Conservation (phyloP, 2,329 filamentous ascomycete species). For the Trichoderma afroharzianum region DNA sequence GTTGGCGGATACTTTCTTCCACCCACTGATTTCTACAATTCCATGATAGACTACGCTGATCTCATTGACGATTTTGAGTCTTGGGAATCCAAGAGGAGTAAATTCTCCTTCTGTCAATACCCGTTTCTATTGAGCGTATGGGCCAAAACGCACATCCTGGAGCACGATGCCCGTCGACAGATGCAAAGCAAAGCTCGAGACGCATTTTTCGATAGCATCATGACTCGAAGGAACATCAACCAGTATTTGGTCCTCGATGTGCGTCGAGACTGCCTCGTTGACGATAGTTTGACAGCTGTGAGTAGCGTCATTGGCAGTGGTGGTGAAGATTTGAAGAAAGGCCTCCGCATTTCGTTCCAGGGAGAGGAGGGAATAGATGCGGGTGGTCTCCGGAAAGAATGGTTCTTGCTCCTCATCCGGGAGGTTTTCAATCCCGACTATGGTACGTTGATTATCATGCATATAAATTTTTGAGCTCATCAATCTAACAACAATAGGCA, state of each 20-base stretch:
- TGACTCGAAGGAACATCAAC: slow-evolving; percentile 68
- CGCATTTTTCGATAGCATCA: slow-evolving; percentile 86
- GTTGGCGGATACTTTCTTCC: slow-evolving; percentile 64
- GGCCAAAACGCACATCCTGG: slow-evolving; percentile 86
- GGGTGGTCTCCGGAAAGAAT: slow-evolving; percentile 86
- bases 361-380: slow-evolving; percentile 91
- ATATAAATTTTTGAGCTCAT: not conserved
- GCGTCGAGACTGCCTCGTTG: slow-evolving; percentile 78
- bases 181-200: slow-evolving; percentile 87
- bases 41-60: slow-evolving; percentile 80
- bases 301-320: slow-evolving; percentile 79
- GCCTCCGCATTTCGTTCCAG: slow-evolving; percentile 76
- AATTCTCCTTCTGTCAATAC: slow-evolving; percentile 88
- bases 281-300: slow-evolving; percentile 81
- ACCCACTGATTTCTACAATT: slow-evolving; percentile 84
- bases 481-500: slow-evolving; percentile 48
- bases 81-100: slow-evolving; percentile 72
- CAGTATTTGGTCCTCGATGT: slow-evolving; percentile 76
- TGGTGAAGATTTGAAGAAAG: slow-evolving; percentile 86
- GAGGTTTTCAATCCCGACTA: slow-evolving; percentile 91
- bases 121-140: slow-evolving; percentile 89
- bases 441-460: slow-evolving; percentile 54
- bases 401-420: slow-evolving; percentile 83
- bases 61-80: slow-evolving; percentile 80
- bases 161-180: slow-evolving; percentile 81